Evolutionary conservation across 2,329 filamentous ascomycete genomes (phyloP).

Genomic region (Xylaria arbuscula): DNA sequence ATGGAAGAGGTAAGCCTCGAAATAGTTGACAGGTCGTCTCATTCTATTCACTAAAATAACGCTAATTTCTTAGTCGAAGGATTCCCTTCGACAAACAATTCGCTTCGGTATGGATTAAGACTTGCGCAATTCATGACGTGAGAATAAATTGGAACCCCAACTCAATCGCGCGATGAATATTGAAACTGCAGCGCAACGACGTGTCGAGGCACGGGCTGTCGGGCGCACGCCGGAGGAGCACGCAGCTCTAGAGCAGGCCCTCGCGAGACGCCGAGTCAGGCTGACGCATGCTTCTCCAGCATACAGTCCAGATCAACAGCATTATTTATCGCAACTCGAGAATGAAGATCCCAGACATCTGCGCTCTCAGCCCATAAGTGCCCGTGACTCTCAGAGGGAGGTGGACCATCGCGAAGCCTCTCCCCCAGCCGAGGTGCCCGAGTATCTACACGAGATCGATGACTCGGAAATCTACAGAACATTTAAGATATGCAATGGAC

Average conservation of each 20-base stretch:
- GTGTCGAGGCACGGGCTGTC: neutral
- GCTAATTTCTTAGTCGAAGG: too few species aligned
- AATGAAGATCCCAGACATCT: neutral
- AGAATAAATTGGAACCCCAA: neutral
- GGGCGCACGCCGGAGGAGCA: neutral
- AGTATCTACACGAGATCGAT: neutral
- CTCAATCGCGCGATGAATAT: neutral
- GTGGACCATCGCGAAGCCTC: neutral
- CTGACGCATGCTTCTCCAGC: neutral
- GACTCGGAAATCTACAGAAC: neutral
- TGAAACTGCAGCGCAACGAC: neutral
- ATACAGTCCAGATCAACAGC: neutral
- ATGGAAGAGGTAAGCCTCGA: too few species aligned
- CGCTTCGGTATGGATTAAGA: too few species aligned
- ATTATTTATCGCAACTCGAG: neutral
- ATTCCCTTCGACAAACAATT: too few species aligned
- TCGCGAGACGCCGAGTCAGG: neutral
- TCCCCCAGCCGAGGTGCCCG: neutral
- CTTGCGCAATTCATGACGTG: neutral
- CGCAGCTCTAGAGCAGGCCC: neutral
- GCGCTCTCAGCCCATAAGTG: neutral
- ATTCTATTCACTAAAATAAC: too few species aligned
- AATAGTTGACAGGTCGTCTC: too few species aligned
- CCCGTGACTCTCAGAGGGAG: neutral
- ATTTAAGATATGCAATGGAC: neutral